Evolutionary conservation across 2,329 filamentous ascomycete species (phyloP).

Genomic region (Xylariales sp.): DNA sequence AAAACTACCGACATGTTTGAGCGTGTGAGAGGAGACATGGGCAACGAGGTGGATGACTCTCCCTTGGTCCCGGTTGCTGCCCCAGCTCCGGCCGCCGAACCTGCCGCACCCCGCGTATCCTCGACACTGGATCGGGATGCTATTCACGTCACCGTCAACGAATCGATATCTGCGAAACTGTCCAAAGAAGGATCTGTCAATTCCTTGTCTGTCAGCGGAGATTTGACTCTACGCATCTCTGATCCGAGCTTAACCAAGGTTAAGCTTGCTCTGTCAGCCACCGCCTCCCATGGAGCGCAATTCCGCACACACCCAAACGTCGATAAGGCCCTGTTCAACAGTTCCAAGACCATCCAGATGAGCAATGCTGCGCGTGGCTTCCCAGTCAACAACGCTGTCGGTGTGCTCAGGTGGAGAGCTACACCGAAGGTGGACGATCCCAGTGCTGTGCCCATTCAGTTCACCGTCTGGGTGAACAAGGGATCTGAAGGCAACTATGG

Average conservation of each 20-base stretch:
- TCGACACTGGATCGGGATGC: slow-evolving; percentile 74
- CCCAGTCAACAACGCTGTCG: slow-evolving; percentile 89
- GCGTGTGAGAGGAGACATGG: slow-evolving; percentile 85
- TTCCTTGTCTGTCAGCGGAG: slow-evolving; percentile 84
- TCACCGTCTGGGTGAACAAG: slow-evolving; percentile 97
- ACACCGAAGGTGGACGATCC: slow-evolving; percentile 76
- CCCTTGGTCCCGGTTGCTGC: slow-evolving; percentile 59
- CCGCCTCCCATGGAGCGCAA: slow-evolving; percentile 77
- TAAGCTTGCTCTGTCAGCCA: slow-evolving; percentile 74
- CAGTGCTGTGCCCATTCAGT: slow-evolving; percentile 82
- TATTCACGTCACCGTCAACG: slow-evolving; percentile 82
- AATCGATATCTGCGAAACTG: slow-evolving; percentile 85
- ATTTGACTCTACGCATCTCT: slow-evolving; percentile 84
- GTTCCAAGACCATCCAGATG: slow-evolving; percentile 79
- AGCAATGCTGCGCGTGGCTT: slow-evolving; percentile 85
- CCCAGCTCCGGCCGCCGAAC: slow-evolving; percentile 46
- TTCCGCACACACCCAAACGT: slow-evolving; percentile 97
- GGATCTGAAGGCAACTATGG: slow-evolving; percentile 75
- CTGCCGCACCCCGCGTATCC: slow-evolving; percentile 53
- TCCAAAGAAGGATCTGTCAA: slow-evolving; percentile 83
- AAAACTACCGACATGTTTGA: slow-evolving; percentile 98
- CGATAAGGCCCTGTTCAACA: slow-evolving; percentile 82
- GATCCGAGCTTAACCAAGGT: slow-evolving; percentile 88
- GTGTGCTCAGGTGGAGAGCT: slow-evolving; percentile 88
- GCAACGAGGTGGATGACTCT: slow-evolving; percentile 73